These are phyloP conservation scores for Astragalus glycyphyllos DNA, from an alignment of 306 rosid genomes.

Conservation along the genomic window DNA sequence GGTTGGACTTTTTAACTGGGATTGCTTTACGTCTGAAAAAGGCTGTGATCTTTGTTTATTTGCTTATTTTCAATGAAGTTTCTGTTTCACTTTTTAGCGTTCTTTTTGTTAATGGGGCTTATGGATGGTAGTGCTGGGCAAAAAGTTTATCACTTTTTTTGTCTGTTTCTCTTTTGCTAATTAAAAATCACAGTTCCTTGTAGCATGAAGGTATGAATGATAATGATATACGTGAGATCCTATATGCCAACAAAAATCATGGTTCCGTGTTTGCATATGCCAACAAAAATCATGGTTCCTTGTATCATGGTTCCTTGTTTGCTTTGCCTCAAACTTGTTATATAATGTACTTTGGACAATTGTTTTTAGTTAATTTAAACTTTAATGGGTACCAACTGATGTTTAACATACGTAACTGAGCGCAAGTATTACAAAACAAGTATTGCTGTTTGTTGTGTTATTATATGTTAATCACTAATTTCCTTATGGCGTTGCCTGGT, in stretches of 20 bases:
- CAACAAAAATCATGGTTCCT: too few species aligned
- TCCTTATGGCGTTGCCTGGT: neutral
- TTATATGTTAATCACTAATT: constrained; percentile 8
- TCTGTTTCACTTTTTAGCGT: constrained; percentile 26
- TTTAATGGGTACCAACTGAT: neutral
- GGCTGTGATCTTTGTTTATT: constrained; percentile 8
- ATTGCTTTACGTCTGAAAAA: constrained; percentile 37
- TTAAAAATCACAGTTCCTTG: neutral
- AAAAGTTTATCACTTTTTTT: constrained; percentile 33
- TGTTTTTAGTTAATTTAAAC: constrained; percentile 6
- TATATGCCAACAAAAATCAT: too few species aligned
- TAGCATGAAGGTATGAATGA: too few species aligned
- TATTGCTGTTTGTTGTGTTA: neutral
- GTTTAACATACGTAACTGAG: neutral
- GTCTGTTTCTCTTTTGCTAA: neutral
- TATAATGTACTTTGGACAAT: neutral
- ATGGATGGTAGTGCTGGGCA: constrained; percentile 19
- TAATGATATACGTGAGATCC: too few species aligned
- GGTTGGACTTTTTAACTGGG: constrained; percentile 29
- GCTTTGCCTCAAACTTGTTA: too few species aligned
- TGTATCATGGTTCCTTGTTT: too few species aligned
- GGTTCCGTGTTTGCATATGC: too few species aligned
- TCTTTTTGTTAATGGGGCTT: neutral
- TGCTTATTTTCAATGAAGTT: constrained; percentile 33
- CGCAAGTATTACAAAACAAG: neutral